These are phyloP conservation scores for Phaffia tasmanica DNA, from an alignment of 768 basidiomycete genomes.

Conservation along the genomic window DNA sequence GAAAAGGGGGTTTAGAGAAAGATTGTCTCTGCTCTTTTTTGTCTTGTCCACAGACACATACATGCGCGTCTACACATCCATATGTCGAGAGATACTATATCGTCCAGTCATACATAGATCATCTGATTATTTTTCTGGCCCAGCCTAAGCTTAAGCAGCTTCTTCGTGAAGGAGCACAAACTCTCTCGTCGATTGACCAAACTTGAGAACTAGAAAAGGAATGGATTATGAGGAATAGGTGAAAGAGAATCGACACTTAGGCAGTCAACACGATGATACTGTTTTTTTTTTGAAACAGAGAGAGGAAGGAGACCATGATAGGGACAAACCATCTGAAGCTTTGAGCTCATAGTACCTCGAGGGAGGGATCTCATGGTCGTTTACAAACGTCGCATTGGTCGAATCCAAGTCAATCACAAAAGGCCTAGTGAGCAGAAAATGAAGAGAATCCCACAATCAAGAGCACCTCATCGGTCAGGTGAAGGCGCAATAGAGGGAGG, in stretches of 20 bases:
- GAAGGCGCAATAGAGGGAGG: neutral
- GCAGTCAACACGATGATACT: slow-evolving; percentile 22
- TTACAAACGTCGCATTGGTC: slow-evolving; percentile 91
- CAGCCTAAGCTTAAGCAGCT: slow-evolving; percentile 32
- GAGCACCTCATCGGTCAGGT: neutral
- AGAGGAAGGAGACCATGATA: slow-evolving; percentile 3
- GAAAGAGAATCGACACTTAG: slow-evolving; percentile 6
- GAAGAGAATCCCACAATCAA: neutral
- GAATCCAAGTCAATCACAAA: slow-evolving; percentile 97
- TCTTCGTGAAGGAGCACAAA: slow-evolving; percentile 80
- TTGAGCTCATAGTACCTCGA: slow-evolving; percentile 78
- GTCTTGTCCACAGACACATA: too few relatives aligned
- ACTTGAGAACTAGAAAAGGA: slow-evolving; percentile 58
- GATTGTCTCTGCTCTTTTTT: too few relatives aligned
- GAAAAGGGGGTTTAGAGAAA: too few relatives aligned
- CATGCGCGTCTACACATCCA: too few relatives aligned
- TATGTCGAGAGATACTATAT: too few relatives aligned
- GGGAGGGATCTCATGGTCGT: slow-evolving; percentile 69
- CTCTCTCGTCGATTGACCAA: slow-evolving; percentile 66
- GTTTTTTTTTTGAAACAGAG: neutral
- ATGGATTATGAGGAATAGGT: slow-evolving; percentile 24
- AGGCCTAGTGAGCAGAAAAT: slow-evolving; percentile 47
- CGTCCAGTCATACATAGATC: too few relatives aligned
- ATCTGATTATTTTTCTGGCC: too few relatives aligned
- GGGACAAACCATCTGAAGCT: slow-evolving; percentile 57